Evolutionary conservation across 805 yeast genomes (phyloP), one percentile per base, ranked within the genome.

Genomic region (Brettanomyces custersianus): DNA sequence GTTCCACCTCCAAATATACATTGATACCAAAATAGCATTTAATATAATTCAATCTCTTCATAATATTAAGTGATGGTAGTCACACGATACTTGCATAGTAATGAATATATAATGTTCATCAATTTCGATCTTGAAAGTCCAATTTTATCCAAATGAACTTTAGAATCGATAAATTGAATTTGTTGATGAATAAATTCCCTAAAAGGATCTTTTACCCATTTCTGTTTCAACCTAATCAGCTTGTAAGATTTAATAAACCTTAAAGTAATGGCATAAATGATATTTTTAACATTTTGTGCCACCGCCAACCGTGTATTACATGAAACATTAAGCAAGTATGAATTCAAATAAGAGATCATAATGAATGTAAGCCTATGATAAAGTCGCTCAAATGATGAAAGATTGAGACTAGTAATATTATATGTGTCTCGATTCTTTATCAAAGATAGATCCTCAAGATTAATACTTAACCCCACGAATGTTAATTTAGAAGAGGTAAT

Each of bases 401-500:
- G 24, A 7, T 20, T 28, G 4, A 46, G 15, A 7, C 47, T 42
- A 7, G 39, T 29, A 18, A 29, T 33, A 12, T 40, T 44, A 27
- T 46, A 46, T 20, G 37, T 32, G 12, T 22, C 18, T 4, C 42
- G 20, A 2, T 40, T 39, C 41, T 70, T 73, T 39, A 57, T 45
- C 2, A 67, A 51, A 6, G 62, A 54, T 12, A 71, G 47, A 5
- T 38, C 44, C 2, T 32, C 29, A 6, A 65, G 41, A 38, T 62
- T 47, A 10, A 71, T 56, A 4, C 60, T 45, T 9, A 65, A 46
- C 1, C 70, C 77, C 42, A 74, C 67, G 44, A 70, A 72, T 0
- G 53, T 47, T 12, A 68, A 32, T 17, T 39, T 24, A 1, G 30
- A 34, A 4, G 45, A 39, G 4, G 54, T 46, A 5, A 40, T 10